These are phyloP conservation scores for Ceratopteris richardii DNA, from an alignment of 75 land plant genomes.

Conservation along the genomic window DNA sequence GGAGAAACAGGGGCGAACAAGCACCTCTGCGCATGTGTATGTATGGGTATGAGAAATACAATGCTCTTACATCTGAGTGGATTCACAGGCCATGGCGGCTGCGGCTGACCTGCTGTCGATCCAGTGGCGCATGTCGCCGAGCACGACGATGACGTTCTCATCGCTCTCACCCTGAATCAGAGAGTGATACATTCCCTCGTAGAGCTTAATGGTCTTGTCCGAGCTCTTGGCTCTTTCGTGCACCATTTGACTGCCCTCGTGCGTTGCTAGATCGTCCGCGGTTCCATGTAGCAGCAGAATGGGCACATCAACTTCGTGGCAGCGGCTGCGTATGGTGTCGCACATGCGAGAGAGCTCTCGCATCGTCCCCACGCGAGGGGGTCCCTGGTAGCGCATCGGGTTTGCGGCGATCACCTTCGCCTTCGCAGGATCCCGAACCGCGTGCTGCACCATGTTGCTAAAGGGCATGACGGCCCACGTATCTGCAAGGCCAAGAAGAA, in stretches of 20 bases:
- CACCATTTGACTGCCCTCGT: constrained; percentile 46
- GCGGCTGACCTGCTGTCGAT: constrained; percentile 60
- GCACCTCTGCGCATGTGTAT: no score
- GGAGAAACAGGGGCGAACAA: no score
- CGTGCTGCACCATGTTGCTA: constrained; percentile 59
- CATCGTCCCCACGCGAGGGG: constrained; percentile 87
- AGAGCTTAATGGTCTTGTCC: constrained; percentile 66
- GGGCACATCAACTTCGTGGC: constrained; percentile 47
- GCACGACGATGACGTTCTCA: constrained; percentile 43
- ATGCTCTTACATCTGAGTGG: no score
- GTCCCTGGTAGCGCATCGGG: constrained; percentile 67
- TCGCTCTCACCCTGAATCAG: constrained; percentile 85
- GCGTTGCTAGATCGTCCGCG: constrained; percentile 56
- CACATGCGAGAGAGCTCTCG: constrained; percentile 55
- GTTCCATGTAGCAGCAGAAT: constrained; percentile 76
- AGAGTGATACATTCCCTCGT: constrained; percentile 85
- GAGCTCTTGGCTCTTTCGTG: constrained; percentile 54
- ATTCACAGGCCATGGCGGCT: no score
- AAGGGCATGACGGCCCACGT: constrained; percentile 83
- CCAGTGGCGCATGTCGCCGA: constrained; percentile 72
- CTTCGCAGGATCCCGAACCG: constrained; percentile 60
- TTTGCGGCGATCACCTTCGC: constrained; percentile 55
- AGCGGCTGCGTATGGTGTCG: constrained; percentile 42
- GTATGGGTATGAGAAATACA: no score
- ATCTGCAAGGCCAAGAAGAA: constrained; percentile 67